Percentiles rank a stretch among this genome's conserved stretches.
Conservation (phyloP, 352 stramenopile species). For the Phytophthora kernoviae region DNA sequence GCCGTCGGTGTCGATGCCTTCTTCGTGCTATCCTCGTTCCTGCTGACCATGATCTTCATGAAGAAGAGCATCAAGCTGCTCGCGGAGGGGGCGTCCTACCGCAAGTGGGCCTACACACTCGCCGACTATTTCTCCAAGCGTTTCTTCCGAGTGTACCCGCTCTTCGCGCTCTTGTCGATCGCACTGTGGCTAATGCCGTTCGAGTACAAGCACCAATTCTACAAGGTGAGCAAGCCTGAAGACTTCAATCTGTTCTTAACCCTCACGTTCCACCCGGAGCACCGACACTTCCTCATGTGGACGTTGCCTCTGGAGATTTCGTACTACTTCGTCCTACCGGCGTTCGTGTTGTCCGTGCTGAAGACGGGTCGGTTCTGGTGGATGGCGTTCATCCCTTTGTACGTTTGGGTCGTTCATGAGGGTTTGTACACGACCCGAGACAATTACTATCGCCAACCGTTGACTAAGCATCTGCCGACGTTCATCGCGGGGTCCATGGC, state of each 20-base stretch:
- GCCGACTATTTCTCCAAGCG: slow-evolving; percentile 1
- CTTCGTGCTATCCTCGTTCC: neutral
- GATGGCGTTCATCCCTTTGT: slow-evolving; percentile 13
- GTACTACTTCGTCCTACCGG: neutral
- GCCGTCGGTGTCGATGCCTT: neutral
- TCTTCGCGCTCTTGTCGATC: neutral
- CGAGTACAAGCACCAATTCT: slow-evolving; percentile 1
- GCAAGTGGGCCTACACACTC: neutral
- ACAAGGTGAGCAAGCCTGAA: neutral
- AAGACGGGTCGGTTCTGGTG: slow-evolving; percentile 18
- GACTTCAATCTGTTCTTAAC: slow-evolving; percentile 3
- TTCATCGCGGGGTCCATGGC: slow-evolving; percentile 19
- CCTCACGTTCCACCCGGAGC: neutral
- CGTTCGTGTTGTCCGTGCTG: neutral
- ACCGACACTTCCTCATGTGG: slow-evolving; percentile 3
- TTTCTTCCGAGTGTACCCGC: neutral
- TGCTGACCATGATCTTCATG: slow-evolving; percentile 3
- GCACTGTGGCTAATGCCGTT: slow-evolving; percentile 1
- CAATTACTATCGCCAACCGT: slow-evolving; percentile 3
- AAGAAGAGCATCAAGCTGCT: slow-evolving; percentile 1
- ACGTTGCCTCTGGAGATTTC: neutral
- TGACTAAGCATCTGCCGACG: slow-evolving; percentile 16
- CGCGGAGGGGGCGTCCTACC: neutral
- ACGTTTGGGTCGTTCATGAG: slow-evolving; percentile 8
- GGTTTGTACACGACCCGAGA: slow-evolving; percentile 1